These are phyloP conservation scores for Apiotrichum gamsii DNA, from an alignment of 1,284 basidiomycete genomes.

Conservation along the genomic window DNA sequence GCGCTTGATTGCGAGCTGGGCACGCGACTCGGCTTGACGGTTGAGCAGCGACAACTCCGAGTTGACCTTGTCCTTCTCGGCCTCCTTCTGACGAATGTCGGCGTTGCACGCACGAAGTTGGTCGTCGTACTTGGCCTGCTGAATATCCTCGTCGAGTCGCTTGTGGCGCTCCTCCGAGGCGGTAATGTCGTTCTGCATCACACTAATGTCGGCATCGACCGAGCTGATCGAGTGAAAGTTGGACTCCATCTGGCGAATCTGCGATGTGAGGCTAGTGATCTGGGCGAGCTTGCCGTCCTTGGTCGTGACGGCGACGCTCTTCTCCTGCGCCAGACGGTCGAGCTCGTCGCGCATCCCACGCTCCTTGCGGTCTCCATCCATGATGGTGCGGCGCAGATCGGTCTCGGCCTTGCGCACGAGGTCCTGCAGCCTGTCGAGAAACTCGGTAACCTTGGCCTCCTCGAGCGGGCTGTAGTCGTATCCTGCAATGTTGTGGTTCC, in stretches of 20 bases:
- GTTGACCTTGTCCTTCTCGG: conserved; percentile 64
- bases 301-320: conserved; percentile 32
- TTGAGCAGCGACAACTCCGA: conserved; percentile 67
- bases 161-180: conserved; percentile 59
- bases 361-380: conserved; percentile 35
- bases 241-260: conserved; percentile 51
- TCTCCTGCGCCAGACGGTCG: conserved; percentile 27
- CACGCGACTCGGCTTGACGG: conserved; percentile 73
- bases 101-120: conserved; percentile 58
- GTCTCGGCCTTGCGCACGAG: conserved; percentile 34
- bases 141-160: conserved; percentile 57
- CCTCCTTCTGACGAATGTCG: conserved; percentile 60
- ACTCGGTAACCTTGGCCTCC: conserved; percentile 34
- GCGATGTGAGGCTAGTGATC: conserved; percentile 52
- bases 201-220: conserved; percentile 57
- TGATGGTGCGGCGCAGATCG: conserved; percentile 35
- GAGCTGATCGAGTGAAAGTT: conserved; percentile 56
- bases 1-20: conserved; percentile 70
- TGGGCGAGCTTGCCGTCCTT: conserved; percentile 53
- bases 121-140: conserved; percentile 61
- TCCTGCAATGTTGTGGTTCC: conserved; percentile 65
- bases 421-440: conserved; percentile 36
- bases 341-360: conserved; percentile 39
- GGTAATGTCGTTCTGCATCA: conserved; percentile 59
- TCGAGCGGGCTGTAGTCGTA: conserved; percentile 52